These are phyloP conservation scores for Usnea hakonensis DNA, from an alignment of 495 filamentous ascomycete genomes.

Conservation along the genomic window DNA sequence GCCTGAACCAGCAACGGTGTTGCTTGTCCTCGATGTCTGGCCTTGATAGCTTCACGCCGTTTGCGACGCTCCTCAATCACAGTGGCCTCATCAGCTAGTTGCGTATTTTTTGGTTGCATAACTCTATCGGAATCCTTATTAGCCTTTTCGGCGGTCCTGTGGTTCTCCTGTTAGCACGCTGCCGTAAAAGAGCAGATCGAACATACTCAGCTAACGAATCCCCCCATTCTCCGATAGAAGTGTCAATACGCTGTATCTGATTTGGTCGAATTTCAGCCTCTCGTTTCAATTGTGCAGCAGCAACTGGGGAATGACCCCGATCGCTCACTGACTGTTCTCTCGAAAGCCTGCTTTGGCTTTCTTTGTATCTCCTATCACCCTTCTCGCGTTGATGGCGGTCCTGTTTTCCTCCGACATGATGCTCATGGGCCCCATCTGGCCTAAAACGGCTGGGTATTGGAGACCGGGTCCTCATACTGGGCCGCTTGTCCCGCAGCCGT, in stretches of 20 bases:
- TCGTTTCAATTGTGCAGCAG: conserved; percentile 49
- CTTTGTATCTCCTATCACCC: conserved; percentile 10
- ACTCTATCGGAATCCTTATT: conserved; percentile 26
- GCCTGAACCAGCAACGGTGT: conserved; percentile 73
- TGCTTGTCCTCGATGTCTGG: conserved; percentile 66
- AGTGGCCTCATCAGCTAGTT: conserved; percentile 59
- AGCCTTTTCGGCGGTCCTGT: conserved; percentile 8
- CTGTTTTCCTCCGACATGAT: neutral
- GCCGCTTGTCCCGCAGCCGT: conserved; percentile 46
- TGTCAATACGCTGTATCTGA: conserved; percentile 45
- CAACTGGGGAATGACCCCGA: conserved; percentile 48
- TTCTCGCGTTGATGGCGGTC: conserved; percentile 3
- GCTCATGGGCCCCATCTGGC: conserved; percentile 1
- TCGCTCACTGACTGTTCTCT: conserved; percentile 63
- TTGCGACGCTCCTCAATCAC: conserved; percentile 81
- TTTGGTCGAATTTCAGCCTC: conserved; percentile 61
- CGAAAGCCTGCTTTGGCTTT: conserved; percentile 33
- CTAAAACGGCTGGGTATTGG: conserved; percentile 28
- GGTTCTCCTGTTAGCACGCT: conserved; percentile 12
- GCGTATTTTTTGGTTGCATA: conserved; percentile 35
- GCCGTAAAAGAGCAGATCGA: neutral
- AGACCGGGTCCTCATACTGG: conserved; percentile 61
- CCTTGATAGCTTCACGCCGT: conserved; percentile 79
- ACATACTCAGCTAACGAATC: conserved; percentile 39
- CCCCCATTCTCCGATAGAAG: conserved; percentile 16